These are phyloP conservation scores for Saturnispora halmiae DNA, from an alignment of 805 yeast genomes.

Conservation along the genomic window DNA sequence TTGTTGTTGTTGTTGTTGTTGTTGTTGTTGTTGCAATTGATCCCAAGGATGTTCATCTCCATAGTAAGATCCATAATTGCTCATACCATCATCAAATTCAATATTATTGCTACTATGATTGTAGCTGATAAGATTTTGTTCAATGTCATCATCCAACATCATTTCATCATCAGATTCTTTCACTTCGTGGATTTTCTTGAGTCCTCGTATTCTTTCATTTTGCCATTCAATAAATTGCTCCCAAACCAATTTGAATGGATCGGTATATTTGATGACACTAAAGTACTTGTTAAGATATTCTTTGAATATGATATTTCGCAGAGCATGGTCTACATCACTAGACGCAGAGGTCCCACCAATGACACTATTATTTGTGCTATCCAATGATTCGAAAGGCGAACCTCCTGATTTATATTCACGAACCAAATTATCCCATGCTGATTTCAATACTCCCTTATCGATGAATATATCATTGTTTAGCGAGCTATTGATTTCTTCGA, in stretches of 20 bases:
- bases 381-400: not conserved
- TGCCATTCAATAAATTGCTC: constrained; percentile 11
- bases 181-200: constrained; percentile 8
- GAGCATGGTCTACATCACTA: constrained; percentile 5
- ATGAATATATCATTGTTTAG: constrained; percentile 13
- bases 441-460: constrained; percentile 10
- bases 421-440: constrained; percentile 12
- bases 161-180: constrained; percentile 8
- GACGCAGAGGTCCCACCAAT: not conserved
- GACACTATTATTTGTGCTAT: too few species aligned
- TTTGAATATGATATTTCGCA: constrained; percentile 14
- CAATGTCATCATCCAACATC: not conserved
- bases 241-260: constrained; percentile 16
- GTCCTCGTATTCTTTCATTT: constrained; percentile 1
- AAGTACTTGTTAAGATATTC: constrained; percentile 16
- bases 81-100: constrained; percentile 11
- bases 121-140: not conserved
- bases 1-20: constrained; percentile 9
- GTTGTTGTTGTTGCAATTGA: constrained; percentile 1
- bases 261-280: constrained; percentile 14
- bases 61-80: constrained; percentile 15
- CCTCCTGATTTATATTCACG: constrained; percentile 8
- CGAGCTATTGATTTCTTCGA: constrained; percentile 5
- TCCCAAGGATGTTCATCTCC: constrained; percentile 11
- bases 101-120: not conserved